Percentiles rank a stretch among this genome's conserved stretches.
Conservation (phyloP, 2,329 filamentous ascomycete genomes). For the Exophiala sp. region DNA sequence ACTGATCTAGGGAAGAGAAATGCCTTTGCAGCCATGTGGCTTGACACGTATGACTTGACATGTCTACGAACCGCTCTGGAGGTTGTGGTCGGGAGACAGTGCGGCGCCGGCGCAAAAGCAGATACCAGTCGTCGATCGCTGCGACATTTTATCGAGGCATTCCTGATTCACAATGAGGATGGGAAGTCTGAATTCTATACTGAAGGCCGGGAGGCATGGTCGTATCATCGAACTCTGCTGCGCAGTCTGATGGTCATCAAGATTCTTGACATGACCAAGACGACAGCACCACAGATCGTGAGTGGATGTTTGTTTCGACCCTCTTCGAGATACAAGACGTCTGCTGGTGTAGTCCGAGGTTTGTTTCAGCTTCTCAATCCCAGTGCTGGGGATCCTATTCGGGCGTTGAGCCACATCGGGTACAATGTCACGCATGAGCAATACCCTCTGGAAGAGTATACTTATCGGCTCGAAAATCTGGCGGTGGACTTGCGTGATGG, state of each 20-base stretch:
- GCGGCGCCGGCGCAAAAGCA: not conserved
- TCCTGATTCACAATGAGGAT: conserved; percentile 55
- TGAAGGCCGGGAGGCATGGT: conserved; percentile 37
- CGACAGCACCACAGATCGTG: conserved; percentile 27
- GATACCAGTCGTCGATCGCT: conserved; percentile 30
- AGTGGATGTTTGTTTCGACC: conserved; percentile 49
- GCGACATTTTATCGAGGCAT: conserved; percentile 54
- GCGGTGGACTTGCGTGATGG: conserved; percentile 62
- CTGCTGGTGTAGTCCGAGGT: conserved; percentile 50
- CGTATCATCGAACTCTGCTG: conserved; percentile 55
- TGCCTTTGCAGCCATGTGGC: conserved; percentile 56
- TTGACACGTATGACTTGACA: conserved; percentile 54
- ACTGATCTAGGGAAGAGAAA: conserved; percentile 58
- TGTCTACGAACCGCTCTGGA: conserved; percentile 54
- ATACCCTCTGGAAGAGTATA: conserved; percentile 56
- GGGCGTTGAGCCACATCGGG: conserved; percentile 54
- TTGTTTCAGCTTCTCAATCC: conserved; percentile 55
- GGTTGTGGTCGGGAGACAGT: conserved; percentile 54
- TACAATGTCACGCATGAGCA: conserved; percentile 56
- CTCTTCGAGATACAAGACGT: conserved; percentile 55
- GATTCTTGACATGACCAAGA: conserved; percentile 56
- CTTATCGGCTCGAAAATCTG: conserved; percentile 57
- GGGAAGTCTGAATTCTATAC: conserved; percentile 30
- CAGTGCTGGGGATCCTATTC: conserved; percentile 55
- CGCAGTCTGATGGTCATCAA: conserved; percentile 59